These are phyloP conservation scores for Hordeum pubiflorum DNA, from an alignment of 202 grass and related monocot species.

Conservation along the genomic window DNA sequence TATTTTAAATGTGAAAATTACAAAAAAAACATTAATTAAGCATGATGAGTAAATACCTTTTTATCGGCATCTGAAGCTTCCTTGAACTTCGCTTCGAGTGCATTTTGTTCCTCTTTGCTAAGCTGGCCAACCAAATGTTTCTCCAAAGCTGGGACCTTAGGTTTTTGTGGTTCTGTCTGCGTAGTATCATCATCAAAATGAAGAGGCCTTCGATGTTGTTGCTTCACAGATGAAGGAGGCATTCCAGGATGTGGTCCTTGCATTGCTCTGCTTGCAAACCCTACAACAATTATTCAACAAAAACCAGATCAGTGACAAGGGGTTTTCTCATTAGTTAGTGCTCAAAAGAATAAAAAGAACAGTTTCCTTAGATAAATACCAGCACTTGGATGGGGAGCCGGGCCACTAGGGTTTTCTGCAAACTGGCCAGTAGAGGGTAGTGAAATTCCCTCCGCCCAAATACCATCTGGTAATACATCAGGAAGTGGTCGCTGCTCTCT, in stretches of 20 bases:
- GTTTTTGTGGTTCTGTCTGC: constrained; percentile 57
- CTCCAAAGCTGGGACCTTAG: constrained; percentile 82
- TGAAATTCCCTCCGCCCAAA: constrained; percentile 80
- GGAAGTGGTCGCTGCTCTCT: constrained; percentile 80
- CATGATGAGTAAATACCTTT: constrained; percentile 38
- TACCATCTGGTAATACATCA: constrained; percentile 62
- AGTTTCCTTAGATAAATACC: constrained; percentile 48
- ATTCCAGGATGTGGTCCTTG: constrained; percentile 41
- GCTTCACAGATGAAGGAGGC: constrained; percentile 55
- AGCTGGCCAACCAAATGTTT: constrained; percentile 83
- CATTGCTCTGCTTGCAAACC: constrained; percentile 39
- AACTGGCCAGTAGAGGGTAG: constrained; percentile 84
- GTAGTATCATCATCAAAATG: constrained; percentile 44
- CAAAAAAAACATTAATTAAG: constrained; percentile 13
- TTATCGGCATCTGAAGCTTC: constrained; percentile 92
- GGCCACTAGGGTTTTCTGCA: constrained; percentile 47
- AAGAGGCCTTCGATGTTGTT: constrained; percentile 55
- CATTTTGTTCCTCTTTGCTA: constrained; percentile 82
- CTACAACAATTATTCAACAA: constrained; percentile 39
- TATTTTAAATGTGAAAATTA: constrained; percentile 10
- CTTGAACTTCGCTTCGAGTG: constrained; percentile 77
- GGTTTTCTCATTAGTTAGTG: constrained; percentile 2
- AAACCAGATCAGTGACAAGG: constrained; percentile 23
- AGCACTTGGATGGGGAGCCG: constrained; percentile 43
- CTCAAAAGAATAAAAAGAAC: constrained; percentile 14